Percentiles rank a stretch among this genome's conserved stretches.
Evolutionary conservation across 2,329 filamentous ascomycete species (phyloP).

Genomic region (Stagonosporopsis rhizophila): DNA sequence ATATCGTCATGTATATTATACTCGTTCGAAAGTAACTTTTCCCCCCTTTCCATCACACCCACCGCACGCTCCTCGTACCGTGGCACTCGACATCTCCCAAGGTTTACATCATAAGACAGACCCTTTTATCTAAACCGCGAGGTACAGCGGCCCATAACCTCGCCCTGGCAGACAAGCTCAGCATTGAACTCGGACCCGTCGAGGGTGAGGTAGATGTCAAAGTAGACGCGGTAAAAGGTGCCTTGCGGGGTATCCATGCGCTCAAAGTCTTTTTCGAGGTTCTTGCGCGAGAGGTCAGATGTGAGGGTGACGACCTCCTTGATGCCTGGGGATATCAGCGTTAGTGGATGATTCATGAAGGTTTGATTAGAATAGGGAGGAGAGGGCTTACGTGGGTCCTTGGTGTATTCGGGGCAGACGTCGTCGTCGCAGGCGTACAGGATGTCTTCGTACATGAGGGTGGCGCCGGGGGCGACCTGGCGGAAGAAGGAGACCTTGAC

Average conservation of each 20-base stretch:
- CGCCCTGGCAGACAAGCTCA: constrained; percentile 97
- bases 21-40: too few relatives aligned
- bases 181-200: constrained; percentile 98
- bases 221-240: constrained; percentile 69
- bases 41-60: too few relatives aligned
- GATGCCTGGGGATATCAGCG: constrained; percentile 69
- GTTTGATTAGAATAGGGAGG: background rate
- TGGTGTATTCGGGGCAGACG: constrained; percentile 97
- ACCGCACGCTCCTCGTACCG: too few relatives aligned
- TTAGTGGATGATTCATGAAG: constrained; percentile 4
- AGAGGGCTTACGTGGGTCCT: constrained; percentile 90
- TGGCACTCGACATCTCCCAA: too few relatives aligned
- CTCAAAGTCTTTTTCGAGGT: constrained; percentile 98
- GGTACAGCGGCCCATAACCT: constrained; percentile 97
- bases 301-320: constrained; percentile 99
- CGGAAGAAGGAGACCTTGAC: constrained; percentile 99
- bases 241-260: constrained; percentile 98
- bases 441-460: constrained; percentile 99
- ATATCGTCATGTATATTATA: too few relatives aligned
- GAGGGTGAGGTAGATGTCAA: constrained; percentile 81
- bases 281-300: constrained; percentile 95
- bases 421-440: constrained; percentile 98
- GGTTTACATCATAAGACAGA: too few relatives aligned
- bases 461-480: constrained; percentile 95
- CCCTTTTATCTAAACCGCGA: constrained; percentile 80